A percentile compares a stretch with the other conserved stretches of the same genome.
These are phyloP conservation scores for Vitis hybrid DNA, from an alignment of 177 flowering plant genomes.

Conservation along the genomic window DNA sequence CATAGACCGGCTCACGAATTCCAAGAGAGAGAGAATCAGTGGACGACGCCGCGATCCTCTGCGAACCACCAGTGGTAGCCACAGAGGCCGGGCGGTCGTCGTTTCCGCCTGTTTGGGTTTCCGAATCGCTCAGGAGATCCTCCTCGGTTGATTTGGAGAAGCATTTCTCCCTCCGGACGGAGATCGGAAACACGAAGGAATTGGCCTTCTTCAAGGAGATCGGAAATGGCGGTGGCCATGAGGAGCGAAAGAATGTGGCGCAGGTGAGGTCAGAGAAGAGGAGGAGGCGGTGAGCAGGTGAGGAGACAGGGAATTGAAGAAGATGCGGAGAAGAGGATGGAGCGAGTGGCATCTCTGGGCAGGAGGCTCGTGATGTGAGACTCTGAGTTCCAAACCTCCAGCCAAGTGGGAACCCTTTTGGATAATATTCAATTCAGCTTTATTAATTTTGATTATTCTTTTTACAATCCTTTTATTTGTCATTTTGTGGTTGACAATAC, in stretches of 20 bases:
- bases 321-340: conserved; percentile 21
- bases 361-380: neutral
- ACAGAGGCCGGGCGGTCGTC: conserved; percentile 14
- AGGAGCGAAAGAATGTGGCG: no score
- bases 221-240: conserved; percentile 5
- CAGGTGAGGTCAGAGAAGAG: conserved; percentile 15
- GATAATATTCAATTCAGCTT: no score
- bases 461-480: no score
- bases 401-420: no score
- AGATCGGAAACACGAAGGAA: conserved; percentile 12
- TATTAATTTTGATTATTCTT: no score
- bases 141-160: conserved; percentile 38
- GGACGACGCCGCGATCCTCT: conserved; percentile 16
- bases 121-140: conserved; percentile 23
- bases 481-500: no score
- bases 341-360: conserved; percentile 16
- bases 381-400: conserved; percentile 1
- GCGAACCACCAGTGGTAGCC: conserved; percentile 3
- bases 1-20: conserved; percentile 85
- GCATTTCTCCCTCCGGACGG: conserved; percentile 20
- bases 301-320: conserved; percentile 24
- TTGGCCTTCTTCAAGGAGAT: conserved; percentile 12
- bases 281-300: conserved; percentile 15
- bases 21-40: conserved; percentile 64
- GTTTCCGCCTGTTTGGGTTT: conserved; percentile 17